Percentiles rank a stretch among this genome's conserved stretches.
Conservation (phyloP, 495 filamentous ascomycete species). For the Penicillium waksmanii region DNA sequence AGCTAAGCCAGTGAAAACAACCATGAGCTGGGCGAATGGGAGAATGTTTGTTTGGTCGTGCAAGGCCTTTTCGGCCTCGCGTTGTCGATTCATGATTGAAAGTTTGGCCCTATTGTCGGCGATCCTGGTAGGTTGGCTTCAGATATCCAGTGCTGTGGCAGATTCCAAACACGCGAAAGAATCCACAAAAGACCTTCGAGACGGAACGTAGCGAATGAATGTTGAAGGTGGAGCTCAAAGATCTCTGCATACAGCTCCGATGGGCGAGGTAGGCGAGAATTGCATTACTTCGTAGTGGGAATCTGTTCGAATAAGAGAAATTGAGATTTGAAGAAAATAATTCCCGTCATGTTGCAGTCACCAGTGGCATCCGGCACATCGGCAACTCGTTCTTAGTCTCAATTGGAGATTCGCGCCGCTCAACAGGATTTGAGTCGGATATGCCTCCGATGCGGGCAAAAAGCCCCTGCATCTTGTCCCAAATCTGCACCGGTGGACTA, state of each 20-base stretch:
- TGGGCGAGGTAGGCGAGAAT: neutral
- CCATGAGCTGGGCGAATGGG: conserved; percentile 56
- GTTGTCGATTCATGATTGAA: conserved; percentile 41
- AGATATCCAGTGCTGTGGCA: neutral
- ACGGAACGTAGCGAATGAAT: neutral
- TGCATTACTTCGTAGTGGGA: neutral
- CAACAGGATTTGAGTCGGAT: conserved; percentile 24
- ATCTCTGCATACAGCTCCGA: neutral
- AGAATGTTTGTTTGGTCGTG: conserved; percentile 62
- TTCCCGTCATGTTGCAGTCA: conserved; percentile 10
- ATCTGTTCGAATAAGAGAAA: conserved; percentile 10
- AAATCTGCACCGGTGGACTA: conserved; percentile 19
- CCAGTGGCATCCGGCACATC: conserved; percentile 24
- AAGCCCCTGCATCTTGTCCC: conserved; percentile 18
- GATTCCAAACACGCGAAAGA: neutral
- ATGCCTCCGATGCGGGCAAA: conserved; percentile 22
- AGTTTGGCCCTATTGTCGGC: neutral
- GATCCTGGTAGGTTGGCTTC: neutral
- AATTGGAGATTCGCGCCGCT: conserved; percentile 29
- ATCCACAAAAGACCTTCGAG: neutral
- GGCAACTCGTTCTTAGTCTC: conserved; percentile 21
- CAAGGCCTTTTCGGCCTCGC: conserved; percentile 47
- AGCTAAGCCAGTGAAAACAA: conserved; percentile 59
- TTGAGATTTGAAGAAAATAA: neutral
- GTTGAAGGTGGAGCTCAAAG: neutral